Conservation (phyloP, 139 green algal species). For the Micractinium conductrix region DNA sequence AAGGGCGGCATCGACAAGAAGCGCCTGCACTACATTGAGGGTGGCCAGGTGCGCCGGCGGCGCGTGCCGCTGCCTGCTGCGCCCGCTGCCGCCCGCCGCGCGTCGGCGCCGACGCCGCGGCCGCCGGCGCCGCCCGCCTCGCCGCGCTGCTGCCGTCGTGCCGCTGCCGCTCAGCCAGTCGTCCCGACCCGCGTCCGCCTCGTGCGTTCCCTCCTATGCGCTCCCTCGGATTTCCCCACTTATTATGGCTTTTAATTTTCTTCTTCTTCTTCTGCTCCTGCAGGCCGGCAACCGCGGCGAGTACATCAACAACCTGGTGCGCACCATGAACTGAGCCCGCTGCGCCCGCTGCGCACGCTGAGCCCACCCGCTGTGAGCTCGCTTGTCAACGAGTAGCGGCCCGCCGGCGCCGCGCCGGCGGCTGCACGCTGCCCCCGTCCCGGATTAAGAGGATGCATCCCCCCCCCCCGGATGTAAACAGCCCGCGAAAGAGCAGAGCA, state of each 20-base stretch:
- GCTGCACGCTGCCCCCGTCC: not conserved
- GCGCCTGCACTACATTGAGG: slow-evolving; percentile 98
- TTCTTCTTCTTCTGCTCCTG: not conserved
- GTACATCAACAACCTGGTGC: slow-evolving; percentile 97
- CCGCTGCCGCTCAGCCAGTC: too few relatives aligned
- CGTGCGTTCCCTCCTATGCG: too few relatives aligned
- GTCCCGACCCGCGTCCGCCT: too few relatives aligned
- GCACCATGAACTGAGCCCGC: slow-evolving; percentile 46
- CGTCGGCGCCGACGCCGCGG: too few relatives aligned
- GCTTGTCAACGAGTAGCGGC: not conserved
- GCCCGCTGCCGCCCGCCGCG: too few relatives aligned
- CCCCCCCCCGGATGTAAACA: not conserved
- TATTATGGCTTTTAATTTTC: too few relatives aligned
- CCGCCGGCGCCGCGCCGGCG: too few relatives aligned
- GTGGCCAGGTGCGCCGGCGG: slow-evolving; percentile 57
- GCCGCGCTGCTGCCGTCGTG: too few relatives aligned
- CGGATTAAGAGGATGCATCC: not conserved
- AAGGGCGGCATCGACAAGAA: slow-evolving; percentile 93
- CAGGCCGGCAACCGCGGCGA: slow-evolving; percentile 96
- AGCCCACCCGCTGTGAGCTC: not conserved
- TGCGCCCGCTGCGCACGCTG: not conserved
- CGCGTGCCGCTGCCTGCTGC: too few relatives aligned
- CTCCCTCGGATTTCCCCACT: too few relatives aligned
- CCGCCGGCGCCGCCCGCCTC: too few relatives aligned
- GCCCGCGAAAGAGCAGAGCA: not conserved